A percentile compares a stretch with the other conserved stretches of the same genome.
phyloP scores from a whole-genome alignment of 2,329 filamentous ascomycete genomes.

The Rugonectria rugulosa region DNA sequence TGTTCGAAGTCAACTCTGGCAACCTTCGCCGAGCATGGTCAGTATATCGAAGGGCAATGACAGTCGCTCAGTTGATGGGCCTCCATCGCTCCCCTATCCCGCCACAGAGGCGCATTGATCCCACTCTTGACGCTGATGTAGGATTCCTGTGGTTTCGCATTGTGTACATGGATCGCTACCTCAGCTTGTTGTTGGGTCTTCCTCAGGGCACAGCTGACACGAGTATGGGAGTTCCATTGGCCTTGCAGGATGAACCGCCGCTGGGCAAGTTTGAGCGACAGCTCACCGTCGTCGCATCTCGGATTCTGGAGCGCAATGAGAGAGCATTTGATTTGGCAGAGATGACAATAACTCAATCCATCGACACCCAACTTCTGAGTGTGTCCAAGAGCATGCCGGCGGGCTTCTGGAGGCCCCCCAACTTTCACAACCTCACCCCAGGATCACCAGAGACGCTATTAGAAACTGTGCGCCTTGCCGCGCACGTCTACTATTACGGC shows the following conservation, averaged over 20 bases:
- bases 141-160: slow-evolving; percentile 11
- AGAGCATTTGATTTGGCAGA: background rate
- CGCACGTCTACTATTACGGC: slow-evolving; percentile 4
- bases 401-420: background rate
- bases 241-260: background rate
- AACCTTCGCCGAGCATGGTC: slow-evolving; percentile 52
- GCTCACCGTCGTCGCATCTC: background rate
- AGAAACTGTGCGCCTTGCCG: background rate
- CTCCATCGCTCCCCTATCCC: slow-evolving; percentile 41
- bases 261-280: background rate
- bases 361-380: background rate
- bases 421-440: background rate
- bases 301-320: background rate
- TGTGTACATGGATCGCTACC: slow-evolving; percentile 6
- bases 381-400: background rate
- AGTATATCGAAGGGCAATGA: slow-evolving; percentile 47
- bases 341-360: background rate
- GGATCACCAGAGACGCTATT: background rate
- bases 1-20: slow-evolving; percentile 48
- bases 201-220: background rate
- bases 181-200: slow-evolving; percentile 2
- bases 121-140: background rate
- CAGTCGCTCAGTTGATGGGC: slow-evolving; percentile 51
- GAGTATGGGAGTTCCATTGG: background rate
- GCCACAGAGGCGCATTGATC: background rate